phyloP scores from a whole-genome alignment of 2,329 filamentous ascomycete species.

The Epichloe elymi region DNA sequence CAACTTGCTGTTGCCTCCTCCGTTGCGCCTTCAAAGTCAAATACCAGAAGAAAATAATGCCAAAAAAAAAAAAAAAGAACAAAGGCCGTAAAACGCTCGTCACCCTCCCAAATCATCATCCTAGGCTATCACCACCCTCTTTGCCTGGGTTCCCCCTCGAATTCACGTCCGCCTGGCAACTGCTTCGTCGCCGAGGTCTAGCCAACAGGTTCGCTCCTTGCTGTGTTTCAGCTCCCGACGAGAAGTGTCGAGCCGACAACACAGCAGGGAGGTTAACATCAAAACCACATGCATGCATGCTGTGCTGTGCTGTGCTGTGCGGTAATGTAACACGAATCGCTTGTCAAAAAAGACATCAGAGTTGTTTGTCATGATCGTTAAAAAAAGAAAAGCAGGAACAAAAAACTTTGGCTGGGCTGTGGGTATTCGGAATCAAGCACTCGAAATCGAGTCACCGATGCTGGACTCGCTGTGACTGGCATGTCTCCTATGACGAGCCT shows the following conservation, averaged over 20 bases:
- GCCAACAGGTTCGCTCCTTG: not conserved
- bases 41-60: not conserved
- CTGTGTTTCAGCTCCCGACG: too few species aligned
- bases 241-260: not conserved
- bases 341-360: slow-evolving; percentile 21
- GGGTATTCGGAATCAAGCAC: slow-evolving; percentile 1
- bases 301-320: not conserved
- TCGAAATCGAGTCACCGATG: slow-evolving; percentile 1
- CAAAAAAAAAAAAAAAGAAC: not conserved
- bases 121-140: too few species aligned
- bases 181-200: not conserved
- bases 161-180: not conserved
- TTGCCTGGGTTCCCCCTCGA: not conserved
- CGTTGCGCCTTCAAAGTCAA: slow-evolving; percentile 3
- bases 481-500: slow-evolving; percentile 20
- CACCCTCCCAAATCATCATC: too few species aligned
- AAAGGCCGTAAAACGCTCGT: not conserved
- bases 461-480: not conserved
- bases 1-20: not conserved
- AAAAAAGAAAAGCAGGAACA: slow-evolving; percentile 13
- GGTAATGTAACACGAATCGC: slow-evolving; percentile 23
- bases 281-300: slow-evolving; percentile 23
- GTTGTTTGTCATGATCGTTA: slow-evolving; percentile 30
- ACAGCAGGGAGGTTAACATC: not conserved
- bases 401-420: slow-evolving; percentile 4